These are phyloP conservation scores for Ganoderma sinense DNA, from an alignment of 1,284 basidiomycete genomes.

Conservation along the genomic window DNA sequence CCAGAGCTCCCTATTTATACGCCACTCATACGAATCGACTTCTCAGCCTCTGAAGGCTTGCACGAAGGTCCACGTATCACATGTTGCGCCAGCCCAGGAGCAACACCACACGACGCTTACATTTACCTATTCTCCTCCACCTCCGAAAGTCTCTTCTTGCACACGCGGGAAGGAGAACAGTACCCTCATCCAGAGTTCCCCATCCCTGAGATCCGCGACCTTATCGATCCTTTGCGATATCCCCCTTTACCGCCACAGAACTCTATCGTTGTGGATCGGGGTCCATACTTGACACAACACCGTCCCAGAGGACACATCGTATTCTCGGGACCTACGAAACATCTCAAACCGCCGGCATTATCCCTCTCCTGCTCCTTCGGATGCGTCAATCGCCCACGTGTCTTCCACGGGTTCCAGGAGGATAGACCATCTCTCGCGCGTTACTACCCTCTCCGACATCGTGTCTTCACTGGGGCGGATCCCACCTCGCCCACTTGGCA, in stretches of 20 bases:
- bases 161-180: slow-evolving; percentile 24
- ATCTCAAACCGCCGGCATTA: slow-evolving; percentile 25
- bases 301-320: slow-evolving; percentile 26
- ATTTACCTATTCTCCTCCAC: slow-evolving; percentile 24
- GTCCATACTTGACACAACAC: neutral
- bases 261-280: slow-evolving; percentile 14
- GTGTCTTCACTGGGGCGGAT: slow-evolving; percentile 11
- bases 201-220: slow-evolving; percentile 7
- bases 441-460: slow-evolving; percentile 37
- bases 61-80: slow-evolving; percentile 10
- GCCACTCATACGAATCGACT: slow-evolving; percentile 24
- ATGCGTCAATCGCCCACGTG: slow-evolving; percentile 22
- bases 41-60: slow-evolving; percentile 6
- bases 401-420: slow-evolving; percentile 30
- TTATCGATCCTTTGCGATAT: slow-evolving; percentile 23
- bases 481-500: slow-evolving; percentile 25
- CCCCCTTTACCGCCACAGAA: slow-evolving; percentile 10
- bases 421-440: slow-evolving; percentile 26
- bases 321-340: slow-evolving; percentile 20
- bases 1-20: slow-evolving; percentile 26
- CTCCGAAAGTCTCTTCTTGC: slow-evolving; percentile 23
- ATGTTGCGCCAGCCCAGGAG: slow-evolving; percentile 16
- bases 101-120: slow-evolving; percentile 12
- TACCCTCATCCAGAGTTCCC: slow-evolving; percentile 29
- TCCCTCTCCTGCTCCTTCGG: slow-evolving; percentile 22